Base-by-base conservation (phyloP, 1,139 yeast genomes). In the Saccharomyces hybrid region DNA sequence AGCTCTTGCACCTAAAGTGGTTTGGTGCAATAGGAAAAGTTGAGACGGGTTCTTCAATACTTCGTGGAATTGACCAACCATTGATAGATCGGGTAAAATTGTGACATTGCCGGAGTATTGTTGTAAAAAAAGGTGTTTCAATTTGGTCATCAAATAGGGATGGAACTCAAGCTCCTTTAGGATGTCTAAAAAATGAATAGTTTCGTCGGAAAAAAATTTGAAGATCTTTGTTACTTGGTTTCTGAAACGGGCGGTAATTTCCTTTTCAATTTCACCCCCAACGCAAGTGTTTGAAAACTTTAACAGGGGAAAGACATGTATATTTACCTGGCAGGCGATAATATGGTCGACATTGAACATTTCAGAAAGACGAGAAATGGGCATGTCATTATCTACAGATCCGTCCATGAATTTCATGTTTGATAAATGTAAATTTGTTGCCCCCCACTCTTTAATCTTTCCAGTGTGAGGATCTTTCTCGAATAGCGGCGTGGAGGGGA, bases 261-360 rank as follows among this genome's bases (percentile, higher is more conserved):
- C 88, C 59, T 80, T 80, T 61, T 84, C 88, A 54, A 83, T 75
- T 56, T 79, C 85, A 9, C 86, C 88, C n/a, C 88, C 90, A 38
- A 83, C 83, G 62, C 83, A 81, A 54, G 86, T 69, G 0, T 83
- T 78, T 0, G 91, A 83, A 28, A 83, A 73, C 60, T 82, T 82
- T 60, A 93, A 75, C 51, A 93, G 79, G 1, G 99, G 98, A 1
- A 88, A 91, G 32, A 93, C 95, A 68, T 93, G 99, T 0, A 98
- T 97, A 64, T 95, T 89, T 1, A 93, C 99, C 70, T 95, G 98
- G 53, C 96, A 91, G 0, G 97, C 98, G 66, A 93, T 88, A 57
- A 93, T 91, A 69, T 95, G 97, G 68, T 93, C 96, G 41, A 93
- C 97, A 65, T 93, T 93, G 68, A 93, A 95, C 91, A 93, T 88